A percentile compares a stretch with the other conserved stretches of the same genome.
phyloP scores from a whole-genome alignment of 1,139 yeast species.

The Hemisphaericaspora subhashii region DNA sequence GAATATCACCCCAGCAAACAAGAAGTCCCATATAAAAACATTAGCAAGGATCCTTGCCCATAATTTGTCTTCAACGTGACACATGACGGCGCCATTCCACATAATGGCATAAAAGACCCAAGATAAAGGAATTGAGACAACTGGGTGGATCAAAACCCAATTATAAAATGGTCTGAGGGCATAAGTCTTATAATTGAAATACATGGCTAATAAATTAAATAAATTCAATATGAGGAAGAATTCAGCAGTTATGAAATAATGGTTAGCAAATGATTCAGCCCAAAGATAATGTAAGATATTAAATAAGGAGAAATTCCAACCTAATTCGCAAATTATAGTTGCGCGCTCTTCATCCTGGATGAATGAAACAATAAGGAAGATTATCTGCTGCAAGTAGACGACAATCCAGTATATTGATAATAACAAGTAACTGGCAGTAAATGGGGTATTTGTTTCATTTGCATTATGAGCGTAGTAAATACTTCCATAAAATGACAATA shows the following conservation, averaged over 20 bases:
- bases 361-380: conserved; percentile 54
- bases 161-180: conserved; percentile 45
- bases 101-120: conserved; percentile 74
- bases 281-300: conserved; percentile 61
- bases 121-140: conserved; percentile 66
- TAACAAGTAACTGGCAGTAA: conserved; percentile 58
- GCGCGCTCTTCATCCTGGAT: conserved; percentile 37
- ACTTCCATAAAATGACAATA: conserved; percentile 55
- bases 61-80: conserved; percentile 51
- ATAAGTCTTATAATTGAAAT: conserved; percentile 62
- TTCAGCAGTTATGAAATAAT: conserved; percentile 57
- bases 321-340: conserved; percentile 38
- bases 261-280: conserved; percentile 57
- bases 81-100: conserved; percentile 81
- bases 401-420: conserved; percentile 59
- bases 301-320: conserved; percentile 63
- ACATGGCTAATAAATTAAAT: conserved; percentile 55
- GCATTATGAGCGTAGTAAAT: conserved; percentile 47
- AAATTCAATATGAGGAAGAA: conserved; percentile 56
- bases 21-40: conserved; percentile 74
- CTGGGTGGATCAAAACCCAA: conserved; percentile 65
- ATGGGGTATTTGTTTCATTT: conserved; percentile 53
- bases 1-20: conserved; percentile 61
- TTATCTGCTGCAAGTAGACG: conserved; percentile 51
- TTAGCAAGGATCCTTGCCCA: conserved; percentile 71